phyloP scores from a whole-genome alignment of 2,329 filamentous ascomycete genomes.

The Uncinocarpus reesii region DNA sequence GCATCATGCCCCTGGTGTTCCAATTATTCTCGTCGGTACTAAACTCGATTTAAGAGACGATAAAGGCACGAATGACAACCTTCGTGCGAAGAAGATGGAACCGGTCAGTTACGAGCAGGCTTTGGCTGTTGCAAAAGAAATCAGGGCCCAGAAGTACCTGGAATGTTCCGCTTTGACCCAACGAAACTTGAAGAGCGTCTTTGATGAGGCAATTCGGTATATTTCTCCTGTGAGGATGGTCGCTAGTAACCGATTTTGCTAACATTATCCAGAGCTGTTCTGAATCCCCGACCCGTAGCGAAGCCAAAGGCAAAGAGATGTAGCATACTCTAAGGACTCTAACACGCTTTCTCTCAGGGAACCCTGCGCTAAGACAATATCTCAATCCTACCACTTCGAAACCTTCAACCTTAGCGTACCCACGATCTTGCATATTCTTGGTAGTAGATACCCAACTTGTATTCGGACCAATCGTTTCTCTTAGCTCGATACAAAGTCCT shows the following conservation, averaged over 20 bases:
- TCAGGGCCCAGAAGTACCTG: constrained; percentile 91
- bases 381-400: neutral
- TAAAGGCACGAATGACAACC: constrained; percentile 64
- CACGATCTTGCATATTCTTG: neutral
- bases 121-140: constrained; percentile 79
- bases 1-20: constrained; percentile 88
- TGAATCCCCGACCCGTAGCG: constrained; percentile 39
- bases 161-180: constrained; percentile 97
- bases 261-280: constrained; percentile 32
- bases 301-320: constrained; percentile 39
- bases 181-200: constrained; percentile 94
- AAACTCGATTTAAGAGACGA: constrained; percentile 95
- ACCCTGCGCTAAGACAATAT: neutral
- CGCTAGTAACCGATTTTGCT: neutral
- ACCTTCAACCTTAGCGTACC: neutral
- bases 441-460: neutral
- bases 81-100: constrained; percentile 88
- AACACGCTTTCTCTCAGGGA: neutral
- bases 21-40: constrained; percentile 92
- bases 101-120: constrained; percentile 94
- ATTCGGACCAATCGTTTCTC: neutral
- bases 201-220: constrained; percentile 96
- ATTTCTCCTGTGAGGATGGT: constrained; percentile 22
- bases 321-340: constrained; percentile 10
- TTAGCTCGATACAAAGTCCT: neutral